Conservation (phyloP, 371 early-diverging fungal genomes). For the Smittium mucronatum region DNA sequence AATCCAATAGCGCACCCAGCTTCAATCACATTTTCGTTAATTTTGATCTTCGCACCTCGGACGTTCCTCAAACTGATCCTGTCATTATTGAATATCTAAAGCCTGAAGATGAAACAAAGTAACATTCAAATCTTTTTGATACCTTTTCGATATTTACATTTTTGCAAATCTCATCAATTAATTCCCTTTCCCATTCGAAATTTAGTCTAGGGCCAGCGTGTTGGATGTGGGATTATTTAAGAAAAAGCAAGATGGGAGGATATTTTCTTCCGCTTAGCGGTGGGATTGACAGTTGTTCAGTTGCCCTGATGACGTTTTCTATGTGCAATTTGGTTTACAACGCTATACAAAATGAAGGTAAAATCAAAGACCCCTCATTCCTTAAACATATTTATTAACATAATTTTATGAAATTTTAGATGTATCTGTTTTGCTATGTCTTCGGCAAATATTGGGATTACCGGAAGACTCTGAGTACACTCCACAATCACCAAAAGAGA, state of each 20-base stretch:
- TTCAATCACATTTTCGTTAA: constrained; percentile 30
- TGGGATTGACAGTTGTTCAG: constrained; percentile 91
- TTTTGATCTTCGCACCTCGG: background rate
- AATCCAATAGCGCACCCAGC: constrained; percentile 46
- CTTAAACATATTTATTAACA: background rate
- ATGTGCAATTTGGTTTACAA: constrained; percentile 85
- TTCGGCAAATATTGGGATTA: constrained; percentile 48
- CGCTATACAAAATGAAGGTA: constrained; percentile 47
- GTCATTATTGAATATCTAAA: constrained; percentile 1
- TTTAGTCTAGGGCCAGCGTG: constrained; percentile 76
- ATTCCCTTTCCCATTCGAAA: no score
- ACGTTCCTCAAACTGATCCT: background rate
- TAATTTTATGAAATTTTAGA: background rate
- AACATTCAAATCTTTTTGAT: no score
- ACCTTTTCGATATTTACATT: no score
- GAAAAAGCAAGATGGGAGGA: constrained; percentile 71
- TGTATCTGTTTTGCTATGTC: constrained; percentile 51
- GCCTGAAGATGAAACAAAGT: constrained; percentile 11
- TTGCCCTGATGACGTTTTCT: constrained; percentile 80
- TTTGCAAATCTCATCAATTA: no score
- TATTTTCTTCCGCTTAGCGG: constrained; percentile 94
- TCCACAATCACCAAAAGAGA: constrained; percentile 66
- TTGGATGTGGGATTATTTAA: constrained; percentile 98
- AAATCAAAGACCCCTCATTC: constrained; percentile 26
- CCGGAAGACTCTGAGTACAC: constrained; percentile 40